Conservation (phyloP, 2,329 filamentous ascomycete genomes). For the Stachybotrys echinatus region DNA sequence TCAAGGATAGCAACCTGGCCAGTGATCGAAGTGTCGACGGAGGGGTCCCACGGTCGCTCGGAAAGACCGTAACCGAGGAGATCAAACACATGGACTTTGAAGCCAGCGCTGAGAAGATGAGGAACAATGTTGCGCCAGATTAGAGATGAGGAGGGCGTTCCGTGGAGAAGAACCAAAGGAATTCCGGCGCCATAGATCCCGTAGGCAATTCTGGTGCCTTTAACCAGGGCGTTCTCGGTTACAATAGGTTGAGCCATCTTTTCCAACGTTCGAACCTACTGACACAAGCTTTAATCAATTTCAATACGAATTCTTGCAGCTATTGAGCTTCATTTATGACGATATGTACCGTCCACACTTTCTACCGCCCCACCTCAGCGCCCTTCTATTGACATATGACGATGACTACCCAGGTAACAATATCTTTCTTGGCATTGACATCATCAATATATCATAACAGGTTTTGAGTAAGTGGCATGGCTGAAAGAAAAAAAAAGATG, state of each 20-base stretch:
- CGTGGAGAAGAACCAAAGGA: constrained; percentile 23
- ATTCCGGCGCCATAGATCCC: constrained; percentile 17
- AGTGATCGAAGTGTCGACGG: constrained; percentile 24
- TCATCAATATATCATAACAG: too few relatives aligned
- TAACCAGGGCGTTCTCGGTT: constrained; percentile 19
- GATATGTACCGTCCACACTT: too few relatives aligned
- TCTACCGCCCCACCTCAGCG: too few relatives aligned
- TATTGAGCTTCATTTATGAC: too few relatives aligned
- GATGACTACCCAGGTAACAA: too few relatives aligned
- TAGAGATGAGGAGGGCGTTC: constrained; percentile 26
- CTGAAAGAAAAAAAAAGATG: too few relatives aligned
- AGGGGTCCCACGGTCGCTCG: constrained; percentile 20
- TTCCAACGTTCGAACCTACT: too few relatives aligned
- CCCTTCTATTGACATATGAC: too few relatives aligned
- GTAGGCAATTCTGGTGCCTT: constrained; percentile 19
- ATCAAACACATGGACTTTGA: constrained; percentile 21
- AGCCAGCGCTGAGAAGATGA: constrained; percentile 12
- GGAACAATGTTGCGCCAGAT: constrained; percentile 26
- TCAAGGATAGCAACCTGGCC: constrained; percentile 23
- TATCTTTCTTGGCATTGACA: too few relatives aligned
- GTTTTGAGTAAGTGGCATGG: too few relatives aligned
- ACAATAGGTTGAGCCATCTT: constrained; percentile 13
- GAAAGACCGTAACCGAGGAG: constrained; percentile 25
- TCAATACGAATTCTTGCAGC: too few relatives aligned
- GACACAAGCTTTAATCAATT: too few relatives aligned